A percentile compares a stretch with the other conserved stretches of the same genome.
These are phyloP conservation scores for Eimeria maxima DNA, from an alignment of 169 alveolate genomes.

Conservation along the genomic window DNA sequence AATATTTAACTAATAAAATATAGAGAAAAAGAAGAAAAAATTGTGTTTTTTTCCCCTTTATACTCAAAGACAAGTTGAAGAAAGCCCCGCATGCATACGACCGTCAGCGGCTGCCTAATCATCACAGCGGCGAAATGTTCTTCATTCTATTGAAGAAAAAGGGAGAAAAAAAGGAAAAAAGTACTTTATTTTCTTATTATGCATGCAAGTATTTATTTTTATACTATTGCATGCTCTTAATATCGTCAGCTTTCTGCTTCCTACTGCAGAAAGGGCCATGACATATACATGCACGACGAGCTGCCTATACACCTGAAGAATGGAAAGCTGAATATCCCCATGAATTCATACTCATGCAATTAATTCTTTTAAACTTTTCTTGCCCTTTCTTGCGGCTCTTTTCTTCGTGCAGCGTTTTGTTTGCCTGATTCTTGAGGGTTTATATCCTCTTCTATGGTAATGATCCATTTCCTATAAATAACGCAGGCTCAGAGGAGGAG, in stretches of 20 bases:
- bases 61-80: neutral
- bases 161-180: neutral
- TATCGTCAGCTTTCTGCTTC: too few relatives aligned
- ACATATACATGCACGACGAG: neutral
- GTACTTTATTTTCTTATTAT: neutral
- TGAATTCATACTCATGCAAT: neutral
- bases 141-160: neutral
- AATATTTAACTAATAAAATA: too few relatives aligned
- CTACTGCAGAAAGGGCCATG: neutral
- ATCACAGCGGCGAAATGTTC: neutral
- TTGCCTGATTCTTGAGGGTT: neutral
- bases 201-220: neutral
- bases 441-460: neutral
- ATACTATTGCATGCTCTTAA: neutral
- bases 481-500: neutral
- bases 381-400: neutral
- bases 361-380: too few relatives aligned
- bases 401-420: neutral
- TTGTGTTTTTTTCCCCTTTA: too few relatives aligned
- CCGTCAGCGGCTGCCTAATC: neutral
- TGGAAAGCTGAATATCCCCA: too few relatives aligned
- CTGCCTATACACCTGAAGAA: neutral
- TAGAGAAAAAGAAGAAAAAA: too few relatives aligned
- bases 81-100: constrained; percentile 39
- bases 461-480: neutral